phyloP scores from a whole-genome alignment of 352 stramenopile species.

The Phytophthora foliorum region DNA sequence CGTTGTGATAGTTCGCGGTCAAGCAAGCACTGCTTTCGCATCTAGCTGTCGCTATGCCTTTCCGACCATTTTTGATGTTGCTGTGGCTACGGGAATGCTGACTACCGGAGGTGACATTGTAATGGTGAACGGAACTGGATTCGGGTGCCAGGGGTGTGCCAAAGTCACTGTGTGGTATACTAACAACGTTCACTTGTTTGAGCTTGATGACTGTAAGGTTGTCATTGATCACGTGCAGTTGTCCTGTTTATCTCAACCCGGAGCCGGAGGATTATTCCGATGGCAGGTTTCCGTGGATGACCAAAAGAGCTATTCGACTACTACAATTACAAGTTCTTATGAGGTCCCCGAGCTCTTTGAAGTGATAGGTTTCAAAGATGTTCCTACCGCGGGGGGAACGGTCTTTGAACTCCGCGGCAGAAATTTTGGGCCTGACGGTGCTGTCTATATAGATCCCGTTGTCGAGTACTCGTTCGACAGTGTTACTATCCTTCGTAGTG shows the following conservation, averaged over 20 bases:
- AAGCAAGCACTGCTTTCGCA: slow-evolving; percentile 35
- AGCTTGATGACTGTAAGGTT: slow-evolving; percentile 55
- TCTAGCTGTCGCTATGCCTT: slow-evolving; percentile 48
- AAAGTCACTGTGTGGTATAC: slow-evolving; percentile 44
- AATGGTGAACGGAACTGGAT: slow-evolving; percentile 53
- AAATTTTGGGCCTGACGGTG: slow-evolving; percentile 61
- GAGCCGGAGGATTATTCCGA: slow-evolving; percentile 41
- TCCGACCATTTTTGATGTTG: slow-evolving; percentile 38
- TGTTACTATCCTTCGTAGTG: slow-evolving; percentile 39
- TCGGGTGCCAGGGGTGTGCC: slow-evolving; percentile 49
- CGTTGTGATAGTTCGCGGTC: slow-evolving; percentile 43
- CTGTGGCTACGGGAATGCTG: slow-evolving; percentile 20
- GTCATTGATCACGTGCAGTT: slow-evolving; percentile 51
- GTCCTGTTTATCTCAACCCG: slow-evolving; percentile 43
- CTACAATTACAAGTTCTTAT: slow-evolving; percentile 38
- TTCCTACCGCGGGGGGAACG: slow-evolving; percentile 52
- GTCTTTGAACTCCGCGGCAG: slow-evolving; percentile 58
- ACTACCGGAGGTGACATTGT: slow-evolving; percentile 46
- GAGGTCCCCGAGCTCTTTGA: slow-evolving; percentile 39
- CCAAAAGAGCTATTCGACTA: slow-evolving; percentile 35
- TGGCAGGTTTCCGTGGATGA: slow-evolving; percentile 55
- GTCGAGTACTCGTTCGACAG: slow-evolving; percentile 63
- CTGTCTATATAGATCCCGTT: slow-evolving; percentile 55
- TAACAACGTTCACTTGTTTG: slow-evolving; percentile 52
- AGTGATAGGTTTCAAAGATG: slow-evolving; percentile 56